Evolutionary conservation across 2,329 filamentous ascomycete genomes (phyloP).

Genomic region (Rugonectria rugulosa): DNA sequence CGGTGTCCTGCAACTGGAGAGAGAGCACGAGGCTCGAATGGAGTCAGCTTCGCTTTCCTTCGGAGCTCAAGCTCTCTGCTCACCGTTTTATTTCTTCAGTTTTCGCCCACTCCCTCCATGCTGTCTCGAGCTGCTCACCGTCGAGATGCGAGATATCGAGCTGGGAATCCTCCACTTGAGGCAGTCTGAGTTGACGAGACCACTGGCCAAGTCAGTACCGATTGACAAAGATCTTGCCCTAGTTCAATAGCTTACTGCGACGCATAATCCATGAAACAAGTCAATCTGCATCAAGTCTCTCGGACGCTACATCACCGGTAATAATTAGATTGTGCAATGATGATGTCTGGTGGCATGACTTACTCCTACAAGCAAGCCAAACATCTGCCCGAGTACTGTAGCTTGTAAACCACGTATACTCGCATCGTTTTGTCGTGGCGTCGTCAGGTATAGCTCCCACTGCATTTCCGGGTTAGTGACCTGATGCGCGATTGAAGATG

Average conservation of each 20-base stretch:
- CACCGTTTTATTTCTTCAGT: neutral
- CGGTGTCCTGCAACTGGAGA: neutral
- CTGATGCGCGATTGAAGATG: neutral
- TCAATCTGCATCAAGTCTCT: neutral
- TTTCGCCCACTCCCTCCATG: neutral
- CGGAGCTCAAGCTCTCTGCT: neutral
- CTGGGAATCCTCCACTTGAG: neutral
- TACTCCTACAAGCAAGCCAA: neutral
- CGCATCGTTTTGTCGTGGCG: neutral
- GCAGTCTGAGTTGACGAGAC: neutral
- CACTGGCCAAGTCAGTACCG: neutral
- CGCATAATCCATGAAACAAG: neutral
- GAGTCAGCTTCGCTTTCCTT: neutral
- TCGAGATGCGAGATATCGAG: neutral
- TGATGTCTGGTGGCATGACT: neutral
- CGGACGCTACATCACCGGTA: neutral
- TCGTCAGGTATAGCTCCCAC: neutral
- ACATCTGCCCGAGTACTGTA: neutral
- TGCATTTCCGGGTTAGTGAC: neutral
- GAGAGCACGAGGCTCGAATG: neutral
- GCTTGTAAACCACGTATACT: neutral
- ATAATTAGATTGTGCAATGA: neutral
- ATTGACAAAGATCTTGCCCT: neutral
- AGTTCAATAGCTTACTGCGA: neutral
- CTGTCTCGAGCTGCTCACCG: neutral